Evolutionary conservation across 305 asterid genomes (phyloP).

Genomic region (Petunia hybrid): DNA sequence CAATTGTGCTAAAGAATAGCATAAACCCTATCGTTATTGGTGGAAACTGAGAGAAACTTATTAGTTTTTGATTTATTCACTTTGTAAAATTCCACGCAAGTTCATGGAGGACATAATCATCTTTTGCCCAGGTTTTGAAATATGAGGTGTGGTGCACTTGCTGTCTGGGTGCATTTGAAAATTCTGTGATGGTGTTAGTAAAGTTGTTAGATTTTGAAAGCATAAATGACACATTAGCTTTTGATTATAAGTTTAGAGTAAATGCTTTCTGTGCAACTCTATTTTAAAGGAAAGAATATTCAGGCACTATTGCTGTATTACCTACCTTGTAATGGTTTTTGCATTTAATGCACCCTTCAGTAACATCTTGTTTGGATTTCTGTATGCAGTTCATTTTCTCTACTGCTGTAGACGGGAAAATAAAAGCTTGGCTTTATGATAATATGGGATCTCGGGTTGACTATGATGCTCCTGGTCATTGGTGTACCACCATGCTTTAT

Average conservation of each 20-base stretch:
- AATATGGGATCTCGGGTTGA: slow-evolving; percentile 87
- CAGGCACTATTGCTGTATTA: neutral
- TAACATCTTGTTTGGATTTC: slow-evolving; percentile 20
- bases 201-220: neutral
- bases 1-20: neutral
- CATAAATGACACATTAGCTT: slow-evolving; percentile 6
- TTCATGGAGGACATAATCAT: slow-evolving; percentile 17
- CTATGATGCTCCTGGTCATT: slow-evolving; percentile 90
- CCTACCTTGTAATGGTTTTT: slow-evolving; percentile 15
- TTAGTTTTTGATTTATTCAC: slow-evolving; percentile 6
- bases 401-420: slow-evolving; percentile 84
- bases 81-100: neutral
- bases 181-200: neutral
- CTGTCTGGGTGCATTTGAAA: slow-evolving; percentile 19
- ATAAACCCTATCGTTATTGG: slow-evolving; percentile 6
- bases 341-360: neutral
- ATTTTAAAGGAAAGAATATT: neutral
- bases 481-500: slow-evolving; percentile 84
- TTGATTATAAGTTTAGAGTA: slow-evolving; percentile 4
- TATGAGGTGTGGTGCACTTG: slow-evolving; percentile 26
- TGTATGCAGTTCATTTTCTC: slow-evolving; percentile 79
- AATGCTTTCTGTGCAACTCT: neutral
- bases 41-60: neutral
- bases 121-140: neutral
- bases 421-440: slow-evolving; percentile 91